Evolutionary conservation across 208 protist genomes (phyloP).

Genomic region (Acanthamoeba castellanii): DNA sequence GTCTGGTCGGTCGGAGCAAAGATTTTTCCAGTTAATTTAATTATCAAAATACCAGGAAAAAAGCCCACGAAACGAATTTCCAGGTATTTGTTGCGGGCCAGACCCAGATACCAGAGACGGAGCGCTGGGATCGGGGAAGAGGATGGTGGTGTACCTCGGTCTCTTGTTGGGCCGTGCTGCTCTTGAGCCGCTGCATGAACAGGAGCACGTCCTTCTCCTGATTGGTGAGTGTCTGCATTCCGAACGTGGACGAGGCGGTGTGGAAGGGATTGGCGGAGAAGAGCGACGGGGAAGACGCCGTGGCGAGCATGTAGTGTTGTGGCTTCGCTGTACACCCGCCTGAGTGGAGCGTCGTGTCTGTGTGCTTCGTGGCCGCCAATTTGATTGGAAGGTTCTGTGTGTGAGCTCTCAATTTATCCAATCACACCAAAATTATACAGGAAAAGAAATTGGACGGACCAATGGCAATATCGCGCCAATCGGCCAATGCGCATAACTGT

Average conservation of each 20-base stretch:
- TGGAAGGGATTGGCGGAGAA: background rate
- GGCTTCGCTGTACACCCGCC: background rate
- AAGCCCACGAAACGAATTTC: background rate
- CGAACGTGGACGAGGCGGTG: background rate
- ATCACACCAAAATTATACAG: background rate
- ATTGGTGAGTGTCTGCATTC: conserved; percentile 8
- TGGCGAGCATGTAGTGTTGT: background rate
- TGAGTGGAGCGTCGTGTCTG: too few species aligned
- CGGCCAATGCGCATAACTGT: background rate
- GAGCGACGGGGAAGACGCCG: background rate
- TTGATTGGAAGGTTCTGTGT: too few species aligned
- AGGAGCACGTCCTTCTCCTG: conserved; percentile 5
- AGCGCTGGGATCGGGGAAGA: background rate
- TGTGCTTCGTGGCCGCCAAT: too few species aligned
- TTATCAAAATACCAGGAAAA: background rate
- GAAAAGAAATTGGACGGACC: background rate
- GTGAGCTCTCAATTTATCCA: too few species aligned
- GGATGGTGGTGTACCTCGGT: background rate
- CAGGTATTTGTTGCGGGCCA: background rate
- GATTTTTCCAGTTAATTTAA: background rate
- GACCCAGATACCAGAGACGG: too few species aligned
- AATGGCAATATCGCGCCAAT: background rate
- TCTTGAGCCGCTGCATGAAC: conserved; percentile 24
- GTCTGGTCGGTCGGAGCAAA: background rate
- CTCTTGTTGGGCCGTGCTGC: background rate